phyloP scores from a whole-genome alignment of 2,329 filamentous ascomycete species.

The Epichloe coenophiala region DNA sequence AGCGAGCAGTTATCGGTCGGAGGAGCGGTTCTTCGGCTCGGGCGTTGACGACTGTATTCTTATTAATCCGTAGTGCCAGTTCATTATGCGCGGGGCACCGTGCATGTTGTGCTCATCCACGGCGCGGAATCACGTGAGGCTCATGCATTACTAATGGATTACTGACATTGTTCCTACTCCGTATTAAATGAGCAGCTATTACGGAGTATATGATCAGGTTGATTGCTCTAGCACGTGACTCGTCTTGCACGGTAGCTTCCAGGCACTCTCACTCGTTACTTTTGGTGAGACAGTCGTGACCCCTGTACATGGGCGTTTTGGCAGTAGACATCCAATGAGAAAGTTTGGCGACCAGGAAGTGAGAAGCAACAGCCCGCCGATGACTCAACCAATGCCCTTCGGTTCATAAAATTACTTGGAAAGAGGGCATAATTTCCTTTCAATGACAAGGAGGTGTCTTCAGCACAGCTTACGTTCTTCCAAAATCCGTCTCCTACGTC shows the following conservation, averaged over 20 bases:
- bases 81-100: not conserved
- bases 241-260: too few species aligned
- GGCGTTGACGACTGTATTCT: not conserved
- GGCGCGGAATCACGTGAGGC: constrained; percentile 12
- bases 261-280: too few species aligned
- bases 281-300: too few species aligned
- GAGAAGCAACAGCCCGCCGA: not conserved
- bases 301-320: too few species aligned
- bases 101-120: constrained; percentile 2
- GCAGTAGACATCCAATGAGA: too few species aligned
- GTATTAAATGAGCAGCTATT: too few species aligned
- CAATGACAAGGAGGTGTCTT: constrained; percentile 2
- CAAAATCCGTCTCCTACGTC: not conserved
- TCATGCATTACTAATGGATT: constrained; percentile 5
- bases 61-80: not conserved
- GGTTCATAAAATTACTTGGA: not conserved
- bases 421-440: not conserved
- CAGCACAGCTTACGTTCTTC: not conserved
- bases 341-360: not conserved
- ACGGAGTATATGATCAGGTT: too few species aligned
- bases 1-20: not conserved
- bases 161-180: too few species aligned
- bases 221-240: too few species aligned
- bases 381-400: not conserved
- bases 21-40: constrained; percentile 1